phyloP scores from a whole-genome alignment of 2,329 filamentous ascomycete species.

The Neopestalotiopsis sp. region DNA sequence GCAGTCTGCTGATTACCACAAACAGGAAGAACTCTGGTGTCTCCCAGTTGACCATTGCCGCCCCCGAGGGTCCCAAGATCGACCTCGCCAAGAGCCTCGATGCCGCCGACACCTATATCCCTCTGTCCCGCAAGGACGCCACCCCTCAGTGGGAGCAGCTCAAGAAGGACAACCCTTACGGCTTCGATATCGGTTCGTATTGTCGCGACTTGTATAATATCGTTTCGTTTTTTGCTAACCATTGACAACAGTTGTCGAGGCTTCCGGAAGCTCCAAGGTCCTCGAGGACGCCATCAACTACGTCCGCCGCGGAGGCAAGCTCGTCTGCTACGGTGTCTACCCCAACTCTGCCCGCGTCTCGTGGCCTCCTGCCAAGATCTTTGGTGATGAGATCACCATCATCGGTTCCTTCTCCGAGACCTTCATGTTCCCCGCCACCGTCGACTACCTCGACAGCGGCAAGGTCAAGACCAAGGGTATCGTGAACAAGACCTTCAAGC shows the following conservation, averaged over 20 bases:
- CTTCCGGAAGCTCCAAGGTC: constrained; percentile 72
- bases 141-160: constrained; percentile 66
- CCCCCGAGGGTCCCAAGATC: constrained; percentile 73
- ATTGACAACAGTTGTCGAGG: constrained; percentile 60
- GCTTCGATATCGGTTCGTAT: constrained; percentile 68
- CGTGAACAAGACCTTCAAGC: constrained; percentile 74
- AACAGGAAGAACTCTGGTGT: constrained; percentile 61
- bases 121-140: constrained; percentile 60
- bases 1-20: background rate
- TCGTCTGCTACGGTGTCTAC: constrained; percentile 77
- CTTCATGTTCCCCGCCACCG: constrained; percentile 69
- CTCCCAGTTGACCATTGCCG: constrained; percentile 73
- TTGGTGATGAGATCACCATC: constrained; percentile 70
- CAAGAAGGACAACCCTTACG: constrained; percentile 70
- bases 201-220: background rate
- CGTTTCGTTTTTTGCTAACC: constrained; percentile 18
- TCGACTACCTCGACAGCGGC: constrained; percentile 61
- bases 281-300: constrained; percentile 76
- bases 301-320: constrained; percentile 72
- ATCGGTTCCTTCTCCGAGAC: constrained; percentile 76
- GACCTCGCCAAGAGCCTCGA: constrained; percentile 66
- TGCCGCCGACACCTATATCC: constrained; percentile 59
- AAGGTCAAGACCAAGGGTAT: constrained; percentile 71
- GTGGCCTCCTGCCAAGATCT: constrained; percentile 77
- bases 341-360: constrained; percentile 64